A percentile compares a stretch with the other conserved stretches of the same genome.
Evolutionary conservation across 441 rosid genomes (phyloP).

Genomic region (Croton laevigatus): DNA sequence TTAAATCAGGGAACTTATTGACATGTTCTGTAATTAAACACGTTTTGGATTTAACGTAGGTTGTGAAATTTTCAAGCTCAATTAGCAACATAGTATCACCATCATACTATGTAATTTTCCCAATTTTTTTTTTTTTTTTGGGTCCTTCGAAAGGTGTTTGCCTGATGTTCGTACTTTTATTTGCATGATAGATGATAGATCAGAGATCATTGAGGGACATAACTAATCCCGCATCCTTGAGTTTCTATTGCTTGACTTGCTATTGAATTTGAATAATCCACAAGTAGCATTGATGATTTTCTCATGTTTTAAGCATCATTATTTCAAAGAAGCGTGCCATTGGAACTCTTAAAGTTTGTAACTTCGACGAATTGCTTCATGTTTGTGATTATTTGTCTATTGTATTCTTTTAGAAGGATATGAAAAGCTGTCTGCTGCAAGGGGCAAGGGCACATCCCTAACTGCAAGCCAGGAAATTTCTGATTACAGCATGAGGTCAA

Average conservation of each 20-base stretch:
- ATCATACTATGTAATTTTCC: background rate
- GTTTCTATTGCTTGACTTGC: conserved; percentile 3
- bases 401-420: conserved; percentile 62
- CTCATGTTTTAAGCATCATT: background rate
- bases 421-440: conserved; percentile 63
- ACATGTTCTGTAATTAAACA: background rate
- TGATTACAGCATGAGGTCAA: conserved; percentile 21
- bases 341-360: too few species aligned
- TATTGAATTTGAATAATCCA: background rate
- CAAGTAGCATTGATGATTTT: background rate
- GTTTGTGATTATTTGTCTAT: background rate
- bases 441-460: conserved; percentile 36
- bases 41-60: background rate
- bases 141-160: background rate
- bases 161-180: background rate
- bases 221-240: background rate
- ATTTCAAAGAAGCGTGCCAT: background rate
- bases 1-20: background rate
- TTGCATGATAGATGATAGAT: background rate
- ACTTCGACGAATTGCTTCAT: background rate
- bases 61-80: background rate
- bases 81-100: too few species aligned
- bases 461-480: conserved; percentile 20
- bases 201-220: background rate
- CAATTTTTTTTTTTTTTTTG: background rate